phyloP scores from a whole-genome alignment of 2,329 filamentous ascomycete species.

The Zarea fungicola region DNA sequence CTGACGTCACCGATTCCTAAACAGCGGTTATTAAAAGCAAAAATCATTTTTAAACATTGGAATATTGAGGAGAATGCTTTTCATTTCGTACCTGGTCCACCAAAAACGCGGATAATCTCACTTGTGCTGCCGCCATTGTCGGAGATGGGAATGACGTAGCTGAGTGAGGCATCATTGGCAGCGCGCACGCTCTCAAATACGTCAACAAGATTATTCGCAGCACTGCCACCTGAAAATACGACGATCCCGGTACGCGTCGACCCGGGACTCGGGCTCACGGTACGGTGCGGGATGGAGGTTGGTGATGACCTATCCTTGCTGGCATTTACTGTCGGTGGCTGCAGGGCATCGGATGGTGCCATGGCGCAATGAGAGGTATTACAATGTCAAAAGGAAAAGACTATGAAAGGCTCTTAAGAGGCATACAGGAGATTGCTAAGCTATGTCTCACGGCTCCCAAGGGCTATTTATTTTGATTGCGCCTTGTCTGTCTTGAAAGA shows the following conservation, averaged over 20 bases:
- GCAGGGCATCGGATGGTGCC: too few species aligned
- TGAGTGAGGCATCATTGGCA: slow-evolving; percentile 62
- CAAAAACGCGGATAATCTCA: slow-evolving; percentile 90
- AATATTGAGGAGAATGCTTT: background rate
- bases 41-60: too few species aligned
- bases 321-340: too few species aligned
- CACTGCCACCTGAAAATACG: slow-evolving; percentile 87
- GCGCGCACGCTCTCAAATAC: slow-evolving; percentile 68
- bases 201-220: slow-evolving; percentile 91
- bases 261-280: slow-evolving; percentile 8
- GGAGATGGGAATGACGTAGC: slow-evolving; percentile 89
- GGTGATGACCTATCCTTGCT: too few species aligned
- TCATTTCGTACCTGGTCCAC: slow-evolving; percentile 70
- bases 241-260: slow-evolving; percentile 47
- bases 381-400: too few species aligned
- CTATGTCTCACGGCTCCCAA: too few species aligned
- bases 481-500: too few species aligned
- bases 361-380: too few species aligned
- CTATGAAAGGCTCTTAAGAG: too few species aligned
- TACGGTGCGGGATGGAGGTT: background rate
- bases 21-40: too few species aligned
- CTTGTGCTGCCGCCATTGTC: slow-evolving; percentile 95
- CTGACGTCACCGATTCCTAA: slow-evolving; percentile 54
- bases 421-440: too few species aligned
- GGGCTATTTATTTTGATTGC: too few species aligned